Evolutionary conservation across 2,329 filamentous ascomycete genomes (phyloP).

Genomic region (Neonectria ditissima): DNA sequence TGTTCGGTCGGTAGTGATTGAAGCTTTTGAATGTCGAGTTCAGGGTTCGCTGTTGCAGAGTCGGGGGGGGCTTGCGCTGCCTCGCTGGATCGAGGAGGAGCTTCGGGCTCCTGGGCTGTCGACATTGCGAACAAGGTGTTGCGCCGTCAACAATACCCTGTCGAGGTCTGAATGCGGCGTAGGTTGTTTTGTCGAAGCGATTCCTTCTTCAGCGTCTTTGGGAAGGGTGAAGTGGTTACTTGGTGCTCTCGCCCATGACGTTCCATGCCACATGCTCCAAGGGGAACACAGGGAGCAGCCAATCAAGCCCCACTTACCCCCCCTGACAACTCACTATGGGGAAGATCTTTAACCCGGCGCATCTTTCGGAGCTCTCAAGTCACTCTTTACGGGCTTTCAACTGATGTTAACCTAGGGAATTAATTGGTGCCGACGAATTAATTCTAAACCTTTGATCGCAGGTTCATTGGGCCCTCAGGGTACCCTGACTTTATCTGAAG

Average conservation of each 20-base stretch:
- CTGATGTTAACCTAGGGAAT: conserved; percentile 5
- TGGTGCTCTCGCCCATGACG: conserved; percentile 35
- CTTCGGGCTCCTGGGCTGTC: conserved; percentile 52
- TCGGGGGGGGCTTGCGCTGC: conserved; percentile 49
- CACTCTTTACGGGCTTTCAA: neutral
- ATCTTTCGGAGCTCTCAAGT: conserved; percentile 25
- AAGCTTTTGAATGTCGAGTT: conserved; percentile 91
- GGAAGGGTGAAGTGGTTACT: conserved; percentile 31
- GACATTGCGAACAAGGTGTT: conserved; percentile 48
- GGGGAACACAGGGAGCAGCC: conserved; percentile 30
- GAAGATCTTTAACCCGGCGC: conserved; percentile 50
- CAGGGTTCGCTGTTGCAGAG: conserved; percentile 68
- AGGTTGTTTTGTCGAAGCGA: conserved; percentile 28
- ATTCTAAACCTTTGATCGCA: neutral
- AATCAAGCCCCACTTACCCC: conserved; percentile 28
- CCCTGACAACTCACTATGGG: conserved; percentile 24
- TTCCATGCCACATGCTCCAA: conserved; percentile 43
- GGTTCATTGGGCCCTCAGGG: neutral
- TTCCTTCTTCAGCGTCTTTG: conserved; percentile 8
- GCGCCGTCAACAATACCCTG: conserved; percentile 37
- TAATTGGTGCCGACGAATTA: conserved; percentile 7
- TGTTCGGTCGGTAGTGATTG: conserved; percentile 92
- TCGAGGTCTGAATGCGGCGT: conserved; percentile 22
- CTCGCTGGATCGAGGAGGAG: conserved; percentile 47
- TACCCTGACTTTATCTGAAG: neutral